Conservation (phyloP, 495 filamentous ascomycete genomes). For the Lasiosphaeria ovina region DNA sequence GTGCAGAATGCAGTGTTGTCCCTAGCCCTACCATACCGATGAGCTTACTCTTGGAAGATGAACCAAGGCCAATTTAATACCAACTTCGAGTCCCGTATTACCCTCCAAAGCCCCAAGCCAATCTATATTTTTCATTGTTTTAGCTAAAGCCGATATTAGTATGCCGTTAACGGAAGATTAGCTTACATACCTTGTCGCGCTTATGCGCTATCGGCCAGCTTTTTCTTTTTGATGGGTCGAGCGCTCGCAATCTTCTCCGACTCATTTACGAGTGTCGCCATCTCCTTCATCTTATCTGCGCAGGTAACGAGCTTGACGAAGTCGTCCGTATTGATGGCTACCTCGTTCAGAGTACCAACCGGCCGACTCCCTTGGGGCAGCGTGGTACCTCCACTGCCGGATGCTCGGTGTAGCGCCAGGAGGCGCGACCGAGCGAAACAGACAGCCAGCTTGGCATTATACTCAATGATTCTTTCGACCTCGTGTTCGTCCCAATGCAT, state of each 20-base stretch:
- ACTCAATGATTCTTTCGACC: neutral
- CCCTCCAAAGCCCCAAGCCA: too few species aligned
- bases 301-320: neutral
- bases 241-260: neutral
- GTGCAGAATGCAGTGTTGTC: too few species aligned
- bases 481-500: slow-evolving; percentile 7
- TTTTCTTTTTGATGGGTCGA: slow-evolving; percentile 2
- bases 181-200: too few species aligned
- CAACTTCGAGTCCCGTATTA: too few species aligned
- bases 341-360: neutral
- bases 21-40: too few species aligned
- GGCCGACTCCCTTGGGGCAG: neutral
- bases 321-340: neutral
- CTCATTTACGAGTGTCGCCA: neutral
- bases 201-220: neutral
- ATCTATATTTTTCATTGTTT: too few species aligned
- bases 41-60: too few species aligned
- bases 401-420: neutral
- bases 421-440: slow-evolving; percentile 6
- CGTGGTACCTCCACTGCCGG: too few species aligned
- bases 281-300: slow-evolving; percentile 4
- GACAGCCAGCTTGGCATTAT: slow-evolving; percentile 3
- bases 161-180: too few species aligned
- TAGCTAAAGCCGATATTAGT: too few species aligned
- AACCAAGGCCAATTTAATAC: too few species aligned